Base-by-base conservation (phyloP, 345 rosid genomes). In the Eucalyptus marginata region DNA sequence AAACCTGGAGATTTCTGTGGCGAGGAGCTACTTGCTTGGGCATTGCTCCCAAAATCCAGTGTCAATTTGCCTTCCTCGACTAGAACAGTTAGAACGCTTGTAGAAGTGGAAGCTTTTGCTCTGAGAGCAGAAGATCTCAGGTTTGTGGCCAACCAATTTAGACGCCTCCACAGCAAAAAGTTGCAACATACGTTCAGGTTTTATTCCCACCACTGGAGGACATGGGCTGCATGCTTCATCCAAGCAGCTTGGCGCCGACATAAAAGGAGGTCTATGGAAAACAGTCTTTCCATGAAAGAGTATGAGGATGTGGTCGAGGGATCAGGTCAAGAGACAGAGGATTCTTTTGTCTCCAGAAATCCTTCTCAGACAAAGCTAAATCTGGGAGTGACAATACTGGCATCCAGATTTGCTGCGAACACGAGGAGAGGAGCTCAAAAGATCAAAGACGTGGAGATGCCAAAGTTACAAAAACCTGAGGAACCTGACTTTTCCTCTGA, bases 1-100 rank as follows among this genome's bases (percentile, higher is more conserved):
- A 93, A 97, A 66, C 97, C 98, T 58, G 98, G 98, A n/a, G 99
- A 97, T 90, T 96, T 97, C 87, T 96, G 98, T 17, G 98, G 99
- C 0, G 99, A 97, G 89, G 99, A 97, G 93, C 96, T 96, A 71
- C 99, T 96, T 56, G 93, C 98, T 4, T 97, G 99, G 99, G 99
- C 99, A 40, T 87, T 97, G 93, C 97, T 94, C 86, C 97, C 98
- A n/a, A 96, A 96, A 91, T 94, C 96, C 71, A 92, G 94, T 46
- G 89, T 92, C 87, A 96, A 94, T 89, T 87, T 97, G 91, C 99
- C 99, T 31, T 94, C 96, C 90, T 97, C 99, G 14, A 97, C 98
- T 36, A 96, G 99, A 91, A 96, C 99, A 71, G 99, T 97, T 44
- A 94, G 89, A 93, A 98, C 99, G 13, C 87, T 95, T 33, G 96